phyloP scores from a whole-genome alignment of 164 flowering plant genomes.

The Tetrastigma voinierianum region DNA sequence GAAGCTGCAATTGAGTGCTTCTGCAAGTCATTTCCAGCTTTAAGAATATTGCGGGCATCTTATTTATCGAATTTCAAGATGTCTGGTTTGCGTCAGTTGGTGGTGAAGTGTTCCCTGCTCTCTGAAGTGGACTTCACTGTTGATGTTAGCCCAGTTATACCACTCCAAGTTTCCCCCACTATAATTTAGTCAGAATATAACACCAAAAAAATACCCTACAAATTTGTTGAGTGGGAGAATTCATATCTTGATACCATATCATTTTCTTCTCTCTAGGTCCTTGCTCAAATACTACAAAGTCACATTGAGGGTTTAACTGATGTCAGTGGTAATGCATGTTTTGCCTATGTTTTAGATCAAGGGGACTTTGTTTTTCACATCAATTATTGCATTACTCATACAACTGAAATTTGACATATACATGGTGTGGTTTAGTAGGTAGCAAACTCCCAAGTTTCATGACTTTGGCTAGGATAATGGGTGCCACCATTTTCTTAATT shows the following conservation, averaged over 20 bases:
- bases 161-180: conserved; percentile 33
- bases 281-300: conserved; percentile 44
- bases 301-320: conserved; percentile 68
- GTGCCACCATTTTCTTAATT: not conserved
- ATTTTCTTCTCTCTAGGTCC: conserved; percentile 8
- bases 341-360: not conserved
- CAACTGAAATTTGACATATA: not conserved
- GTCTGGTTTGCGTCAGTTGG: conserved; percentile 29
- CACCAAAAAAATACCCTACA: conserved; percentile 12
- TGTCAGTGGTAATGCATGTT: conserved; percentile 50
- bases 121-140: conserved; percentile 55
- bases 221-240: not conserved
- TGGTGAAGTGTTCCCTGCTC: conserved; percentile 44
- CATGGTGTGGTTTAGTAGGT: not conserved
- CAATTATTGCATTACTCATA: not conserved
- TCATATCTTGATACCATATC: conserved; percentile 5
- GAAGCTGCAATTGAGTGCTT: conserved; percentile 48
- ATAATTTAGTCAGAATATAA: conserved; percentile 23
- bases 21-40: conserved; percentile 63
- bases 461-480: not conserved
- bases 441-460: not conserved
- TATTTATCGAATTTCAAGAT: conserved; percentile 43
- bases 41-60: conserved; percentile 56
- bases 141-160: conserved; percentile 52
- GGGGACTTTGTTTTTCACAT: not conserved